phyloP scores from a whole-genome alignment of 2,329 filamentous ascomycete genomes.

The Fusarium sp. region DNA sequence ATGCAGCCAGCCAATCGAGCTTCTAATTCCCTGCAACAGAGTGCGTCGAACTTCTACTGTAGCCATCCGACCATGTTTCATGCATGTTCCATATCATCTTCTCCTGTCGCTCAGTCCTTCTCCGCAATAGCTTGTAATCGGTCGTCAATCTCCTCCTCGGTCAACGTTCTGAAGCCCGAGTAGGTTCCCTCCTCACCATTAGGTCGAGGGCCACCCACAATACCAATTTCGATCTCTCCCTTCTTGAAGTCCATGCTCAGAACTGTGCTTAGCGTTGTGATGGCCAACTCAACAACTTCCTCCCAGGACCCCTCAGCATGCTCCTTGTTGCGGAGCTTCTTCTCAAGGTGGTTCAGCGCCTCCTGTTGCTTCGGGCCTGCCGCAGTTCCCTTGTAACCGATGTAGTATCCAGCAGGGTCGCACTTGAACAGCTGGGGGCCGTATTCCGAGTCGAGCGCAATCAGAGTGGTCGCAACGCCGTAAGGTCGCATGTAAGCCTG shows the following conservation, averaged over 20 bases:
- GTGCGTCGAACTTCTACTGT: constrained; percentile 28
- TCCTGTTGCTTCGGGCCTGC: constrained; percentile 99
- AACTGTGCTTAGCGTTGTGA: constrained; percentile 94
- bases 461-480: constrained; percentile 93
- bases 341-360: constrained; percentile 97
- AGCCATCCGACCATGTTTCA: constrained; percentile 18
- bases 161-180: constrained; percentile 85
- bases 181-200: constrained; percentile 88
- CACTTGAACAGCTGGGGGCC: constrained; percentile 98
- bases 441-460: constrained; percentile 91
- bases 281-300: constrained; percentile 96
- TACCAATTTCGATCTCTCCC: constrained; percentile 96
- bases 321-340: constrained; percentile 99
- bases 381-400: constrained; percentile 97
- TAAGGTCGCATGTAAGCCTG: constrained; percentile 97
- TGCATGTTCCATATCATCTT: constrained; percentile 38
- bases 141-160: constrained; percentile 98
- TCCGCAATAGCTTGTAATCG: constrained; percentile 97
- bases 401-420: constrained; percentile 97
- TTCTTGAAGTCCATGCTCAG: constrained; percentile 99
- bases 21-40: constrained; percentile 23
- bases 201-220: constrained; percentile 87
- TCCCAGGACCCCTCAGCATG: constrained; percentile 92
- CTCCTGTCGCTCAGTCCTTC: constrained; percentile 80
- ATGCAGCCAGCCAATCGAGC: constrained; percentile 41